These are phyloP conservation scores for Penicillium concentricum DNA, from an alignment of 2,329 filamentous ascomycete genomes.

Conservation along the genomic window DNA sequence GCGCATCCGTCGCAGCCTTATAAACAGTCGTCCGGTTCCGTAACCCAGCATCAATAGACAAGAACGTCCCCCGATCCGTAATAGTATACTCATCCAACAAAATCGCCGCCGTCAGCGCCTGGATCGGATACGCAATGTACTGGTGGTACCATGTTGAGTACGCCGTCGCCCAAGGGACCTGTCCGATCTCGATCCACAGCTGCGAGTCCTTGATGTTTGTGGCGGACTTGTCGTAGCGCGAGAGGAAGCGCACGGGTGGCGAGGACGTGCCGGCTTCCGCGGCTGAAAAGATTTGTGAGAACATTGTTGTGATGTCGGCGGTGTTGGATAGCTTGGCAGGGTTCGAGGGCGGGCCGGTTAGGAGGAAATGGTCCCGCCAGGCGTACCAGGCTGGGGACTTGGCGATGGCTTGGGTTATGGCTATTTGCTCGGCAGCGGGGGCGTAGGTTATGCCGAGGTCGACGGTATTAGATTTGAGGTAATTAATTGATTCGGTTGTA, in stretches of 20 bases:
- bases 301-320: constrained; percentile 35
- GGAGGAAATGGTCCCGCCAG: constrained; percentile 50
- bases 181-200: constrained; percentile 48
- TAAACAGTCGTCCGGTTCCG: constrained; percentile 35
- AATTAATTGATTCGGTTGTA: constrained; percentile 48
- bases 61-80: constrained; percentile 48
- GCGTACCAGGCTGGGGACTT: constrained; percentile 40
- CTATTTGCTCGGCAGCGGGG: constrained; percentile 44
- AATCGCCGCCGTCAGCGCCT: constrained; percentile 46
- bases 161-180: constrained; percentile 47
- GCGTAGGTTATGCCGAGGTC: constrained; percentile 51
- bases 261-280: constrained; percentile 34
- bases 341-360: constrained; percentile 41
- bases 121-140: constrained; percentile 47
- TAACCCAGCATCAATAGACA: constrained; percentile 39
- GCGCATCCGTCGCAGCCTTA: constrained; percentile 34
- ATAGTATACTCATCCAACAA: constrained; percentile 48
- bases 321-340: constrained; percentile 34
- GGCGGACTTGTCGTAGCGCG: constrained; percentile 50
- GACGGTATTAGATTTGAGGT: constrained; percentile 40
- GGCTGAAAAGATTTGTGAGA: constrained; percentile 35
- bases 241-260: constrained; percentile 44
- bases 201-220: constrained; percentile 51
- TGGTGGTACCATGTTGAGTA: constrained; percentile 52
- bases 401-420: constrained; percentile 42